Evolutionary conservation across 2,329 filamentous ascomycete genomes (phyloP).

Genomic region (Fusarium sp.): DNA sequence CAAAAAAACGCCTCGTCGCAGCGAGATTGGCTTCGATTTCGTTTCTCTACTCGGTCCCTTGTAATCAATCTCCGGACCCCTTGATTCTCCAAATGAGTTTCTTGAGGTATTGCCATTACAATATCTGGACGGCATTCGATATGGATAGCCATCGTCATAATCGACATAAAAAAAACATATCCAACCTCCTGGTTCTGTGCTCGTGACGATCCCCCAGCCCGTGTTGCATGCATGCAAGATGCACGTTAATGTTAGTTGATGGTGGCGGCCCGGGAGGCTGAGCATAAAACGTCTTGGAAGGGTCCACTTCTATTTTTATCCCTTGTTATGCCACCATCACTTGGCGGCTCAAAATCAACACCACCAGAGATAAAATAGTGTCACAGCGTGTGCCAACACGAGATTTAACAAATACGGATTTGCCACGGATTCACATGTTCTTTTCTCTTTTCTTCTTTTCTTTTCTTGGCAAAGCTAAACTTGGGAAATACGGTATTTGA

Average conservation of each 20-base stretch:
- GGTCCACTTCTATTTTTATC: constrained; percentile 41
- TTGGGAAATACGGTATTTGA: neutral
- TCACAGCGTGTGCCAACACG: constrained; percentile 8
- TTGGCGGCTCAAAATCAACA: constrained; percentile 35
- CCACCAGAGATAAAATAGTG: too few species aligned
- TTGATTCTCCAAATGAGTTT: neutral
- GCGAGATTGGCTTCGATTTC: constrained; percentile 33
- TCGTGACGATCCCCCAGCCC: constrained; percentile 6
- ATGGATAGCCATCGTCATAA: constrained; percentile 12
- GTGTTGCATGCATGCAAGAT: constrained; percentile 1
- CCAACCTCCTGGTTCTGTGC: constrained; percentile 22
- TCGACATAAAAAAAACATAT: neutral
- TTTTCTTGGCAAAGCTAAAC: constrained; percentile 2
- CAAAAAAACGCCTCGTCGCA: constrained; percentile 15
- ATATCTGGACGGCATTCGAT: neutral
- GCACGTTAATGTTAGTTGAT: neutral
- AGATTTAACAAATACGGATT: neutral
- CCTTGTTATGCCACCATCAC: constrained; percentile 23
- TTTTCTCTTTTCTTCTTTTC: neutral
- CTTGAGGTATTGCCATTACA: neutral
- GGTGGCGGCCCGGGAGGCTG: constrained; percentile 32
- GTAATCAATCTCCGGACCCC: constrained; percentile 7
- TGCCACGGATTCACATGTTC: neutral
- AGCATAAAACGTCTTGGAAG: constrained; percentile 22
- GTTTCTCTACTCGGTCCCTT: constrained; percentile 12